Evolutionary conservation across 805 yeast species (phyloP).

Genomic region (Schwanniomyces yamadae): DNA sequence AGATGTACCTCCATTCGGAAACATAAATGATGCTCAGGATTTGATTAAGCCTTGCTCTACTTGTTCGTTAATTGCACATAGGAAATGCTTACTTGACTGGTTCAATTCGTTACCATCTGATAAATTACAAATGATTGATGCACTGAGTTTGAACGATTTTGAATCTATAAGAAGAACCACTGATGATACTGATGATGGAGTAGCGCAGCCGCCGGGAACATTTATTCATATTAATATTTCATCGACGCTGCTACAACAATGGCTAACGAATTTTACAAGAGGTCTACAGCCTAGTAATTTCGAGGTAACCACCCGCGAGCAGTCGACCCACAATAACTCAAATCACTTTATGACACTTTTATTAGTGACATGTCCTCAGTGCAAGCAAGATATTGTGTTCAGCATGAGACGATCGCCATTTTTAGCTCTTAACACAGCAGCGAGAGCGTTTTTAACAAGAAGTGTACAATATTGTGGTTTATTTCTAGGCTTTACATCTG

Average conservation of each 20-base stretch:
- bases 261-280: constrained; percentile 12
- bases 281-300: constrained; percentile 1
- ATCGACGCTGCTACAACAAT: constrained; percentile 13
- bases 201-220: constrained; percentile 10
- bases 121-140: constrained; percentile 20
- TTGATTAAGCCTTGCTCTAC: constrained; percentile 38
- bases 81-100: constrained; percentile 42
- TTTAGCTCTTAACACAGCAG: constrained; percentile 18
- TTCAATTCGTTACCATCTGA: constrained; percentile 33
- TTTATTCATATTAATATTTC: constrained; percentile 13
- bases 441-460: constrained; percentile 16
- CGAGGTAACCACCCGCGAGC: background rate
- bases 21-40: constrained; percentile 32
- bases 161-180: constrained; percentile 1
- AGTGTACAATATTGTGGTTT: constrained; percentile 30
- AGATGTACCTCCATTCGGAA: constrained; percentile 42
- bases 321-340: background rate
- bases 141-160: constrained; percentile 4
- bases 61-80: constrained; percentile 36
- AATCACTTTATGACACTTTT: constrained; percentile 13
- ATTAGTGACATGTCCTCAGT: constrained; percentile 41
- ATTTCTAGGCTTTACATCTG: constrained; percentile 37
- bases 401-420: constrained; percentile 27
- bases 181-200: constrained; percentile 10
- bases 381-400: constrained; percentile 35